A percentile compares a stretch with the other conserved stretches of the same genome.
These are phyloP conservation scores for Danielia oregonensis DNA, from an alignment of 805 yeast genomes.

Conservation along the genomic window DNA sequence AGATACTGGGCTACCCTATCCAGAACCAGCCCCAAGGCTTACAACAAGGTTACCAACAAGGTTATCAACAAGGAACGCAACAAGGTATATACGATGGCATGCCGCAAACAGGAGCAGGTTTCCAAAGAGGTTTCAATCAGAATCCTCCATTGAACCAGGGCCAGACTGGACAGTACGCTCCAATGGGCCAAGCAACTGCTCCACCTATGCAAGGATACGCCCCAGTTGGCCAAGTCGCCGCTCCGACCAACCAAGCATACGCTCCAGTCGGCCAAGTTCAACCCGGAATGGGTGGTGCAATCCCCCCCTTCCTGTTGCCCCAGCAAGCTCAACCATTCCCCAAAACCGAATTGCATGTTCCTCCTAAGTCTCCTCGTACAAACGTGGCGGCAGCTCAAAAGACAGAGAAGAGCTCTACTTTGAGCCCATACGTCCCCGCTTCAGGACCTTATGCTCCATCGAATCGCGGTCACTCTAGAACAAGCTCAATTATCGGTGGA, in stretches of 20 bases:
- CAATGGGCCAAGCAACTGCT: slow-evolving; percentile 1
- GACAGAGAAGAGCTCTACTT: slow-evolving; percentile 19
- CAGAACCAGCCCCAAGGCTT: background rate
- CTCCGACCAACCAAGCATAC: too few relatives aligned
- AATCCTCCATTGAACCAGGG: too few relatives aligned
- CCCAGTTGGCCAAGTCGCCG: background rate
- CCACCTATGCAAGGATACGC: background rate
- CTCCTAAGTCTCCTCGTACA: slow-evolving; percentile 11
- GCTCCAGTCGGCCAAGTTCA: too few relatives aligned
- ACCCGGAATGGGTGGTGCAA: too few relatives aligned
- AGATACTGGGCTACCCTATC: background rate
- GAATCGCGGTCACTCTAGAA: slow-evolving; percentile 35
- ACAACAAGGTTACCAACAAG: too few relatives aligned
- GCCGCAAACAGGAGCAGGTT: too few relatives aligned
- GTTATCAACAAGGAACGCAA: too few relatives aligned
- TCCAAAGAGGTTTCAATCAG: too few relatives aligned
- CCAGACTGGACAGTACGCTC: too few relatives aligned
- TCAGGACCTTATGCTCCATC: slow-evolving; percentile 44
- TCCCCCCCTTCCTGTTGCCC: too few relatives aligned
- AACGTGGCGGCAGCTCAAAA: slow-evolving; percentile 24
- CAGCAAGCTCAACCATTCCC: background rate
- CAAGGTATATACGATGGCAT: too few relatives aligned
- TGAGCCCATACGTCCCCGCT: slow-evolving; percentile 41
- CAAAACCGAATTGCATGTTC: background rate
- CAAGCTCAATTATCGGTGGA: slow-evolving; percentile 37